Base-by-base conservation (phyloP, 2,329 filamentous ascomycete genomes). In the Pseudopyrenochaeta lycopersici region DNA sequence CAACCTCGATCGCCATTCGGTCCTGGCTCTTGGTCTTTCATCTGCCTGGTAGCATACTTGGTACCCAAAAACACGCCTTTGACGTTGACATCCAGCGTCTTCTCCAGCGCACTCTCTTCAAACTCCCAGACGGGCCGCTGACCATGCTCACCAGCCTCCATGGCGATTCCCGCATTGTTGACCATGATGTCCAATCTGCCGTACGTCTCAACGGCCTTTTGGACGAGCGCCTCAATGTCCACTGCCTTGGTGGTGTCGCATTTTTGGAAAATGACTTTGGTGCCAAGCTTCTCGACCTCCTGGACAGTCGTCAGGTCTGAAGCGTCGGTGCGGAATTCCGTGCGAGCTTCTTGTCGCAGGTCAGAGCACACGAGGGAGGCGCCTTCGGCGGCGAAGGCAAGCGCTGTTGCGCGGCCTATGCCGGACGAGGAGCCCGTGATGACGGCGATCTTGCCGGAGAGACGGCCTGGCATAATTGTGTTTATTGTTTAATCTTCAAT, bases 101-200 rank as follows among this genome's bases (percentile, higher is more conserved):
- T 62, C 36, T 86, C 80, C 73, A 79, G 86, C 0, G 71, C 73
- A 0, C 73, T 68, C 32, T 84, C 80, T 0, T 3, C 78, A 77
- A 46, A 81, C 63, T 70, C 85, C 71, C 71, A 84, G 5, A 85
- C 70, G 0, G 74, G 72, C 1, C 60, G 58, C 0, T 72, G 69
- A 3, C 54, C 55, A 23, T 60, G 55, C n/a, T 44, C 21, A 1
- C 49, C 66, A 4, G 70, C 66, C 53, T 79, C 81, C 4, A 77
- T 39, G 0, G 71, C 75, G 1, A 85, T 78, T 0, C 84, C 84
- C 0, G 84, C 75, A 36, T 77, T 77, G 45, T 77, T 77, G 5
- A 76, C 65, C 67, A 77, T 72, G 29, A 72, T 78, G 54, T 87
- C 84, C 14, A 87, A 68, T 5, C 84, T 72, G 1, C 82, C 82